Percentiles rank a stretch among this genome's conserved stretches.
Evolutionary conservation across 495 filamentous ascomycete species (phyloP).

Genomic region (Pyrenula aspistea): DNA sequence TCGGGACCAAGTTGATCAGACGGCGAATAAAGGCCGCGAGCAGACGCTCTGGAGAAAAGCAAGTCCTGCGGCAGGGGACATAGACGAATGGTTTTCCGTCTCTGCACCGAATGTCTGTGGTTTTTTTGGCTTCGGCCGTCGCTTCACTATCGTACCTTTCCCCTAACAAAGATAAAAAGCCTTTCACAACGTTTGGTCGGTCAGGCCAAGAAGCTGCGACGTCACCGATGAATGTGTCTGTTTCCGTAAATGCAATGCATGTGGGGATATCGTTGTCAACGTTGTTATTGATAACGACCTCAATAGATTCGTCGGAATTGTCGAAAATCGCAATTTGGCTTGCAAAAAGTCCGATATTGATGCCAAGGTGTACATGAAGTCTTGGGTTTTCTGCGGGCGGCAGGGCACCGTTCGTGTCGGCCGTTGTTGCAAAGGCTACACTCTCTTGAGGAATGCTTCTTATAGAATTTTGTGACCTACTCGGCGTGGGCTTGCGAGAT

Average conservation of each 20-base stretch:
- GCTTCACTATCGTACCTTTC: neutral
- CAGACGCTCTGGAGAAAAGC: neutral
- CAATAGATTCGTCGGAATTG: neutral
- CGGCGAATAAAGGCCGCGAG: neutral
- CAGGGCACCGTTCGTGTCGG: too few species aligned
- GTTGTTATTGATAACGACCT: neutral
- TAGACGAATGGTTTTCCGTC: neutral
- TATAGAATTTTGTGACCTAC: too few species aligned
- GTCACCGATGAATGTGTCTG: neutral
- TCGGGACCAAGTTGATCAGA: neutral
- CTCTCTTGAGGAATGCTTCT: too few species aligned
- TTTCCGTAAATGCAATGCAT: neutral
- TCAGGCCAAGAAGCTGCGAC: neutral
- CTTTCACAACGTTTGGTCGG: neutral
- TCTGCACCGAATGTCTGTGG: neutral
- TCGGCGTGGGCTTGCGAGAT: too few species aligned
- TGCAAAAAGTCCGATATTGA: neutral
- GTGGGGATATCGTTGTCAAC: neutral
- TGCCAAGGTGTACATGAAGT: neutral
- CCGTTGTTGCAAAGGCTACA: too few species aligned
- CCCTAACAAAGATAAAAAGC: neutral
- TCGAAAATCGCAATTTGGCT: neutral
- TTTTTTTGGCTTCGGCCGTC: neutral
- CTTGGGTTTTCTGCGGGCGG: neutral
- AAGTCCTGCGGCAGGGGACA: neutral